These are phyloP conservation scores for Harrya chromipes DNA, from an alignment of 768 basidiomycete genomes.

Conservation along the genomic window DNA sequence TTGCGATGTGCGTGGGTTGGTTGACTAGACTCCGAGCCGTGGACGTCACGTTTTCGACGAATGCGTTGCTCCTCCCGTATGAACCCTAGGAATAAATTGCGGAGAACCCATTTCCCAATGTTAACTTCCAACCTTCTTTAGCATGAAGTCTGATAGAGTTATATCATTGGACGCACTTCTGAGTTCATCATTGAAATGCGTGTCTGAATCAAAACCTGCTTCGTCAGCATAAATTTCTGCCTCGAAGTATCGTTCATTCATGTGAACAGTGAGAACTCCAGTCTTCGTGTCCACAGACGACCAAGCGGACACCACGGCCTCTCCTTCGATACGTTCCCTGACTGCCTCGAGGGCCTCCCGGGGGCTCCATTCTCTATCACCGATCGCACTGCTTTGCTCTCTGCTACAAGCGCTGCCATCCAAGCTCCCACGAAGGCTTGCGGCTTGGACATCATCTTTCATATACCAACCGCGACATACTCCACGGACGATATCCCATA, in stretches of 20 bases:
- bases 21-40: slow-evolving; percentile 16
- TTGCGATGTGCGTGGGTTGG: slow-evolving; percentile 20
- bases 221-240: slow-evolving; percentile 96
- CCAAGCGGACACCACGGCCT: slow-evolving; percentile 84
- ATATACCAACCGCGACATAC: slow-evolving; percentile 69
- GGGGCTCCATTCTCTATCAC: slow-evolving; percentile 58
- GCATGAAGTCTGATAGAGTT: slow-evolving; percentile 1
- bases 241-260: slow-evolving; percentile 88
- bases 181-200: slow-evolving; percentile 69
- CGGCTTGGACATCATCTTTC: slow-evolving; percentile 61
- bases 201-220: slow-evolving; percentile 62
- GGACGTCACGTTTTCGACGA: slow-evolving; percentile 33
- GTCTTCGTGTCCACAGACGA: slow-evolving; percentile 86
- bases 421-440: slow-evolving; percentile 48
- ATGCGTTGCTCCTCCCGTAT: slow-evolving; percentile 63
- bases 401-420: slow-evolving; percentile 32
- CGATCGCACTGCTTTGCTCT: slow-evolving; percentile 32
- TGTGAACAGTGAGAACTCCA: slow-evolving; percentile 82
- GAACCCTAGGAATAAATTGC: slow-evolving; percentile 81
- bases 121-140: slow-evolving; percentile 56
- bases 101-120: slow-evolving; percentile 86
- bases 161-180: slow-evolving; percentile 54
- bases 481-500: slow-evolving; percentile 88
- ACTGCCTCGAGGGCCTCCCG: slow-evolving; percentile 86
- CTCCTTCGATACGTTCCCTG: slow-evolving; percentile 90